Conservation (phyloP, 2,329 filamentous ascomycete genomes). For the Juglanconis sp. region DNA sequence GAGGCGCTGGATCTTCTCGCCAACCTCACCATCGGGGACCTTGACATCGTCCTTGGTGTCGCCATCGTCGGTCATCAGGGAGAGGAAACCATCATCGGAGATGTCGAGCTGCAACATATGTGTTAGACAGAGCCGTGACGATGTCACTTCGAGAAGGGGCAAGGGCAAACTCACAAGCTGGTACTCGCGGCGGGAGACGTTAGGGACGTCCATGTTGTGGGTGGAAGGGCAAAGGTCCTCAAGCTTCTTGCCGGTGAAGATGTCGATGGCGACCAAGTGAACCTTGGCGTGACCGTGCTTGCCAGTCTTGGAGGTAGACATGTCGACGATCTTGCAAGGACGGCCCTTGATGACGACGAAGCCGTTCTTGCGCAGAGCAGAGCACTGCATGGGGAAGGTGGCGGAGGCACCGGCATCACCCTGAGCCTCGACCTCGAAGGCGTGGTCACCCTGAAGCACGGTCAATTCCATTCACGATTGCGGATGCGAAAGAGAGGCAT, state of each 20-base stretch:
- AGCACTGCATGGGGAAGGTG: slow-evolving; percentile 99
- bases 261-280: slow-evolving; percentile 95
- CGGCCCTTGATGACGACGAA: slow-evolving; percentile 98
- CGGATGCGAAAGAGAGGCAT: slow-evolving; percentile 1
- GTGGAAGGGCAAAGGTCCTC: slow-evolving; percentile 99
- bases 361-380: slow-evolving; percentile 98
- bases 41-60: slow-evolving; percentile 93
- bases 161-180: slow-evolving; percentile 71
- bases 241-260: slow-evolving; percentile 99
- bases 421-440: slow-evolving; percentile 66
- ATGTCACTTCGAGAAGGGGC: neutral
- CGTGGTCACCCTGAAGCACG: slow-evolving; percentile 56
- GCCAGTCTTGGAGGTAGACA: slow-evolving; percentile 99
- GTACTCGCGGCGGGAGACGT: slow-evolving; percentile 87
- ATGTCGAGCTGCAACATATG: slow-evolving; percentile 70
- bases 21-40: slow-evolving; percentile 84
- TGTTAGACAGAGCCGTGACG: slow-evolving; percentile 3
- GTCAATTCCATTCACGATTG: slow-evolving; percentile 12
- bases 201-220: slow-evolving; percentile 96
- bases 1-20: slow-evolving; percentile 78
- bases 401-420: slow-evolving; percentile 93
- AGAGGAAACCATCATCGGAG: slow-evolving; percentile 90
- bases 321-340: slow-evolving; percentile 99
- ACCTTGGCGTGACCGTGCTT: slow-evolving; percentile 99
- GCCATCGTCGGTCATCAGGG: slow-evolving; percentile 85